Evolutionary conservation across 2,329 filamentous ascomycete species (phyloP), one percentile per base, ranked within the genome.

Genomic region (Xylariomycetidae sp.): DNA sequence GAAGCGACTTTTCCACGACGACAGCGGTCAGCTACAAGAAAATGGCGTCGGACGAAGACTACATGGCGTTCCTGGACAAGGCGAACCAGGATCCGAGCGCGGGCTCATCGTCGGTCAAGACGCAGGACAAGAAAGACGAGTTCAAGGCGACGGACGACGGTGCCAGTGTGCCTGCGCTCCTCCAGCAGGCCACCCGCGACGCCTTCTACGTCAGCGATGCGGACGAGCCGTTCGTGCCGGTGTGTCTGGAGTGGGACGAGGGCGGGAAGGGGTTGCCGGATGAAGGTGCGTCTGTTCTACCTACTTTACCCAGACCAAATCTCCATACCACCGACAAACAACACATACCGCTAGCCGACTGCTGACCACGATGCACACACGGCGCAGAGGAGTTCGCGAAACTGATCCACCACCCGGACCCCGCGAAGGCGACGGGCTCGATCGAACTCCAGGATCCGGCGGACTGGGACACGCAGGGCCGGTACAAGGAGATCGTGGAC

Each of bases 31-130:
- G n/a, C n/a, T n/a, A n/a, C n/a, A n/a, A n/a, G 14, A 67, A 36
- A 12, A 86, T 85, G 82, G 75, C 79, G 6, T 81, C 79, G 34
- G 87, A 95, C 68, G 78, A 84, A 40, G 82, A 84, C 42, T 95
- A 95, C 67, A 75, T 79, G 61, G 69, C 82, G 39, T 95, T 95
- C 56, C 70, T 95, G 37, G 74, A 92, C 56, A 92, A 92, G 66
- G 86, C 87, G 34, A 94, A 94, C 64, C 67, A 79, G 51, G 81
- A 88, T 54, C 80, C 83, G 13, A 80, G 77, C 56, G 72, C 77
- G 38, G 79, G 80, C 43, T 53, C 58, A 17, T 6, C 15, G 26
- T 16, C 24, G n/a, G 56, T 57, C 6, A 52, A 57, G 25, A 31
- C 57, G 1, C 48, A 35, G 40, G 49, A 37, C 53, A 44, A 42